phyloP scores from a whole-genome alignment of 2,329 filamentous ascomycete species.

The Xylaria sp. region DNA sequence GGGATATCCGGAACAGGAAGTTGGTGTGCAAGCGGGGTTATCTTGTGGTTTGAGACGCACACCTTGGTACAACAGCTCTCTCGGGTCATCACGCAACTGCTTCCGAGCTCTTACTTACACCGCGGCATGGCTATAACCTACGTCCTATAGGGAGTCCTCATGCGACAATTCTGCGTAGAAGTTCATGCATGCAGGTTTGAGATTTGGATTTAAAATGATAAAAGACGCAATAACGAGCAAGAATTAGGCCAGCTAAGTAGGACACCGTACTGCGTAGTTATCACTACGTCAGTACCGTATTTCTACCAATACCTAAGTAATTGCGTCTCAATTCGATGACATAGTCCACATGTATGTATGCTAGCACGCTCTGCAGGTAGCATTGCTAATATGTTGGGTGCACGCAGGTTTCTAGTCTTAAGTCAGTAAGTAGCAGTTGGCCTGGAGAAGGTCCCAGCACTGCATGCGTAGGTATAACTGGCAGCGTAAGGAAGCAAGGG shows the following conservation, averaged over 20 bases:
- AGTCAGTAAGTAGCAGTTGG: neutral
- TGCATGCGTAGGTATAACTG: no score
- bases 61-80: slow-evolving; percentile 6
- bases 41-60: slow-evolving; percentile 6
- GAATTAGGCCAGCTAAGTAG: neutral
- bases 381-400: neutral
- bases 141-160: slow-evolving; percentile 6
- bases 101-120: neutral
- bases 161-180: neutral
- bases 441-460: neutral
- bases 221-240: neutral
- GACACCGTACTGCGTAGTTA: no score
- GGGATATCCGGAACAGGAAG: slow-evolving; percentile 30
- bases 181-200: neutral
- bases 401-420: neutral
- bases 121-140: neutral
- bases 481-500: slow-evolving; percentile 1
- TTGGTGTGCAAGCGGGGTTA: slow-evolving; percentile 6
- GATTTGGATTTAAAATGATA: neutral
- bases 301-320: neutral
- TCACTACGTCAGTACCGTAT: neutral
- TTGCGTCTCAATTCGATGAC: neutral
- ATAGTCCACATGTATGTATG: neutral
- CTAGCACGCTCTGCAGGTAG: neutral
- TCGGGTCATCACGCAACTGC: slow-evolving; percentile 10